phyloP scores from a whole-genome alignment of 495 filamentous ascomycete species.

The Penicillium desertorum region DNA sequence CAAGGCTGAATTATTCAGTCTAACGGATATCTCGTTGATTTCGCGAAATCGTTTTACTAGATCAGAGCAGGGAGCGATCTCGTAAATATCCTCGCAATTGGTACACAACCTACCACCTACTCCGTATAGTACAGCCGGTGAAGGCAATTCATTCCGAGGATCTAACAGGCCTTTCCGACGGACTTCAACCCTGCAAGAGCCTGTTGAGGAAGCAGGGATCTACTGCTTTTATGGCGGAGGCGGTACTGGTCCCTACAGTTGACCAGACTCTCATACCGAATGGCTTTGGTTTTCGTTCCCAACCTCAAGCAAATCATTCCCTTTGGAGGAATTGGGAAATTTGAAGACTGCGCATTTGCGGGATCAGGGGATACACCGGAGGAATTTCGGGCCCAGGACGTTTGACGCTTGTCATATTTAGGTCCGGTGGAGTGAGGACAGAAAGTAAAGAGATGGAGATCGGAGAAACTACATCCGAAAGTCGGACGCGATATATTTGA shows the following conservation, averaged over 20 bases:
- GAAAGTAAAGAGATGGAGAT: background rate
- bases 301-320: background rate
- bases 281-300: background rate
- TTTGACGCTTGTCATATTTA: background rate
- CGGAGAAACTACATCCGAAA: background rate
- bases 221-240: background rate
- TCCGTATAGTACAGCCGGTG: background rate
- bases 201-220: background rate
- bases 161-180: background rate
- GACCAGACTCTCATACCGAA: background rate
- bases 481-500: background rate
- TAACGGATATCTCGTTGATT: background rate
- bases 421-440: background rate
- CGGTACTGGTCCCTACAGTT: background rate
- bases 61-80: background rate
- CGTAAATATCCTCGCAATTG: slow-evolving; percentile 1
- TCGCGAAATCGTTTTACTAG: background rate
- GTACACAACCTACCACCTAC: background rate
- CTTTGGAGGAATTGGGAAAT: background rate
- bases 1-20: background rate
- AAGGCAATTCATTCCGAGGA: too few relatives aligned
- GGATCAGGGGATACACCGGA: background rate
- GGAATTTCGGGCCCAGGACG: background rate
- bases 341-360: background rate
- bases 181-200: background rate